A percentile compares a stretch with the other conserved stretches of the same genome.
Conservation (phyloP, 2,329 filamentous ascomycete genomes). For the Hypoxylon rubiginosum region DNA sequence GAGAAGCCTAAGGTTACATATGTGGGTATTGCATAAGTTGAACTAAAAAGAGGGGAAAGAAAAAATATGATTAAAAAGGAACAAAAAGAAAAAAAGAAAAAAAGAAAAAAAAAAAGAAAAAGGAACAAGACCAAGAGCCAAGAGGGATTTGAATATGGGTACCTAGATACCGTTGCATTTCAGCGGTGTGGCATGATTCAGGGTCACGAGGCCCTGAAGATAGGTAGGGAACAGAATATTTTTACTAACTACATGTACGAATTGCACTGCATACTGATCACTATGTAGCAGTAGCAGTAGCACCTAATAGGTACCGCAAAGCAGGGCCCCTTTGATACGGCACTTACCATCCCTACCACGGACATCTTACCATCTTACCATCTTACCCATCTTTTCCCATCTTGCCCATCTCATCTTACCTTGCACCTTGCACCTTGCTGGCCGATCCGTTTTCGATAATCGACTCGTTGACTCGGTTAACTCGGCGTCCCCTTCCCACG, state of each 20-base stretch:
- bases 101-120: slow-evolving; percentile 19
- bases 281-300: slow-evolving; percentile 15
- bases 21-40: slow-evolving; percentile 35
- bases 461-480: slow-evolving; percentile 11
- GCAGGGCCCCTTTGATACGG: slow-evolving; percentile 21
- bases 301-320: slow-evolving; percentile 7
- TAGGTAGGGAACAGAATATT: slow-evolving; percentile 38
- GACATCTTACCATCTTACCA: background rate
- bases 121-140: background rate
- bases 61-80: background rate
- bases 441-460: slow-evolving; percentile 21
- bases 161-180: slow-evolving; percentile 44
- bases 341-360: slow-evolving; percentile 10
- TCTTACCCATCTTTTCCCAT: slow-evolving; percentile 8
- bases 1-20: slow-evolving; percentile 26
- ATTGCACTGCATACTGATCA: slow-evolving; percentile 27
- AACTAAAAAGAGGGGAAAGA: slow-evolving; percentile 24
- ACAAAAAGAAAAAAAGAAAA: slow-evolving; percentile 6
- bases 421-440: slow-evolving; percentile 36
- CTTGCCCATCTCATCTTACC: slow-evolving; percentile 12
- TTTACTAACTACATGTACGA: slow-evolving; percentile 12
- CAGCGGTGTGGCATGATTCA: slow-evolving; percentile 44
- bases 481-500: slow-evolving; percentile 9
- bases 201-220: slow-evolving; percentile 40
- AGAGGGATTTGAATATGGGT: slow-evolving; percentile 34